phyloP scores from a whole-genome alignment of 495 filamentous ascomycete species.

The Penicillium nucicola region DNA sequence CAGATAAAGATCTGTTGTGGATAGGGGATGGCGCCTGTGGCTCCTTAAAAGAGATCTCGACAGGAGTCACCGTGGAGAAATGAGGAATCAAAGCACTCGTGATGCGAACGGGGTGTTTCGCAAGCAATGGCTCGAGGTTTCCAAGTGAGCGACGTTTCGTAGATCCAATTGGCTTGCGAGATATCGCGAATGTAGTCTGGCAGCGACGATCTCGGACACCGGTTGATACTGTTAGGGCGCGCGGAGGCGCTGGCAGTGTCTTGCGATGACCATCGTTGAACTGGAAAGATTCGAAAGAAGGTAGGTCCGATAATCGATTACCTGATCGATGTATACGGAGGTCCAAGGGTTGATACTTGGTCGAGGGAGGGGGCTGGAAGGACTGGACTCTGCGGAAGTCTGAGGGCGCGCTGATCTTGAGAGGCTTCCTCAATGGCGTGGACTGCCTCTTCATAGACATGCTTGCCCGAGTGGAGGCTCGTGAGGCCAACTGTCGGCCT shows the following conservation, averaged over 20 bases:
- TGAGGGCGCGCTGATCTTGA: slow-evolving; percentile 51
- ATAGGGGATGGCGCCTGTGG: slow-evolving; percentile 5
- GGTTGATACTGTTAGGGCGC: slow-evolving; percentile 20
- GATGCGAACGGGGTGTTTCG: slow-evolving; percentile 19
- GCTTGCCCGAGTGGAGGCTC: slow-evolving; percentile 51
- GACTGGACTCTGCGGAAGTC: slow-evolving; percentile 48
- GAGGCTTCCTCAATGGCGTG: slow-evolving; percentile 31
- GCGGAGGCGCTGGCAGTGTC: slow-evolving; percentile 26
- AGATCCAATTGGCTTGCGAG: slow-evolving; percentile 43
- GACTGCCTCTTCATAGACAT: slow-evolving; percentile 46
- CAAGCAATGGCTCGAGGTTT: slow-evolving; percentile 19
- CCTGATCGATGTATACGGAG: slow-evolving; percentile 69
- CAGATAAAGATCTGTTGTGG: slow-evolving; percentile 12
- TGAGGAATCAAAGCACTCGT: slow-evolving; percentile 38
- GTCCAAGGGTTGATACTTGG: slow-evolving; percentile 65
- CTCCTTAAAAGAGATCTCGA: slow-evolving; percentile 10
- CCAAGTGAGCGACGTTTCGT: slow-evolving; percentile 31
- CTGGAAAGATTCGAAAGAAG: slow-evolving; percentile 39
- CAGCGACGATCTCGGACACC: slow-evolving; percentile 22
- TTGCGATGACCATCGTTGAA: slow-evolving; percentile 20
- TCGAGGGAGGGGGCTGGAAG: slow-evolving; percentile 15
- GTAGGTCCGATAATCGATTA: slow-evolving; percentile 60
- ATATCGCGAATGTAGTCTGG: slow-evolving; percentile 27
- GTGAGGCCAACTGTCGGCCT: slow-evolving; percentile 40
- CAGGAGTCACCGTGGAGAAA: slow-evolving; percentile 31